These are phyloP conservation scores for Tuctoria greenei DNA, from an alignment of 176 grass and related monocot species.

Conservation along the genomic window DNA sequence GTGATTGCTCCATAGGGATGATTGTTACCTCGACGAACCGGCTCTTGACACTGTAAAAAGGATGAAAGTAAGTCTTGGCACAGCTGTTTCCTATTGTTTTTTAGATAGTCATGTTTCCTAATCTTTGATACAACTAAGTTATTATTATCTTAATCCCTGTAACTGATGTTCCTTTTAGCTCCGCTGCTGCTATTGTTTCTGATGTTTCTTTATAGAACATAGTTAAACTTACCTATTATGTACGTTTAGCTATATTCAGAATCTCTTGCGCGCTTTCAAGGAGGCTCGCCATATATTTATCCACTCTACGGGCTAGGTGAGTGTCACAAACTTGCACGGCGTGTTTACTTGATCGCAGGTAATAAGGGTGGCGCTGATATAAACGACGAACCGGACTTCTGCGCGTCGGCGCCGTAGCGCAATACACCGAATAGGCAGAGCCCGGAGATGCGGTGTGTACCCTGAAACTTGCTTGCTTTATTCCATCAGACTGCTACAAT, in stretches of 20 bases:
- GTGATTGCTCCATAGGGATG: constrained; percentile 86
- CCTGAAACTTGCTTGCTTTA: too few relatives aligned
- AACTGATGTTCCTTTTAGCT: neutral
- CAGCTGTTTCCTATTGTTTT: too few relatives aligned
- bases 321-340: too few relatives aligned
- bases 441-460: too few relatives aligned
- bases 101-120: too few relatives aligned
- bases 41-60: constrained; percentile 94
- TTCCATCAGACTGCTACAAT: too few relatives aligned
- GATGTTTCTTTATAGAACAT: constrained; percentile 2
- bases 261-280: constrained; percentile 86
- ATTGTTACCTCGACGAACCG: constrained; percentile 71
- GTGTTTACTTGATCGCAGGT: too few relatives aligned
- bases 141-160: neutral
- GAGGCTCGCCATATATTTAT: constrained; percentile 89
- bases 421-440: too few relatives aligned
- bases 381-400: too few relatives aligned
- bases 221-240: constrained; percentile 12
- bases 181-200: constrained; percentile 20
- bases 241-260: constrained; percentile 72
- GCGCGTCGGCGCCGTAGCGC: too few relatives aligned
- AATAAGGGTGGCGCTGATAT: too few relatives aligned
- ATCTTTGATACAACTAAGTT: neutral
- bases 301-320: constrained; percentile 84
- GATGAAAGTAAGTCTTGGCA: constrained; percentile 78